Evolutionary conservation across 2,329 filamentous ascomycete genomes (phyloP).

Genomic region (Ascomycota sp.): DNA sequence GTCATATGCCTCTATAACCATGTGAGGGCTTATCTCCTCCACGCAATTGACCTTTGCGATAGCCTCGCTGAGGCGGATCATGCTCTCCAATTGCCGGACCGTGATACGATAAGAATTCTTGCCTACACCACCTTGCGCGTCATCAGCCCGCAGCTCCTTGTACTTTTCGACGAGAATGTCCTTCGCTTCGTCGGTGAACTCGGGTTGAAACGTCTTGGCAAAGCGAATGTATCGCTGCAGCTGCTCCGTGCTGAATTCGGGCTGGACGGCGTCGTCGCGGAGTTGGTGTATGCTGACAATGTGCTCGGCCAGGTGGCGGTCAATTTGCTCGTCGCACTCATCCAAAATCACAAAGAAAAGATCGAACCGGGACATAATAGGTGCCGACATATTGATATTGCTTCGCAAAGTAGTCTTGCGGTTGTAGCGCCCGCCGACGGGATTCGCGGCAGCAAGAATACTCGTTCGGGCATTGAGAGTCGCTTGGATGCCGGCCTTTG

Average conservation of each 20-base stretch:
- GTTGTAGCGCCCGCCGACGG: constrained; percentile 89
- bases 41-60: constrained; percentile 96
- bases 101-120: constrained; percentile 95
- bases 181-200: constrained; percentile 76
- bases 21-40: constrained; percentile 60
- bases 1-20: constrained; percentile 82
- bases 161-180: constrained; percentile 72
- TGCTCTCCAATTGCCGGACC: constrained; percentile 79
- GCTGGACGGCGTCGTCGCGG: constrained; percentile 73
- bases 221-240: constrained; percentile 94
- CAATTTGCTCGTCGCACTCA: constrained; percentile 80
- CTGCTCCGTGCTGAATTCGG: constrained; percentile 89
- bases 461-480: constrained; percentile 88
- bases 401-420: constrained; percentile 78
- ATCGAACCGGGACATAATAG: constrained; percentile 98
- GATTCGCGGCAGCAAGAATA: constrained; percentile 89
- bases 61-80: constrained; percentile 91
- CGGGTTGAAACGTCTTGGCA: constrained; percentile 77
- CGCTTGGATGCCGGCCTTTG: constrained; percentile 93
- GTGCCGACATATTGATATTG: constrained; percentile 96
- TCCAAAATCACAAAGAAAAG: constrained; percentile 95
- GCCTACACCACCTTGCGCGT: constrained; percentile 81
- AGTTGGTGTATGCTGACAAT: constrained; percentile 88
- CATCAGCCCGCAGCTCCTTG: constrained; percentile 82
- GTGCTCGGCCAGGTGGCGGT: constrained; percentile 78